phyloP scores from a whole-genome alignment of 2,329 filamentous ascomycete genomes.

The Diaporthe citriasiana region DNA sequence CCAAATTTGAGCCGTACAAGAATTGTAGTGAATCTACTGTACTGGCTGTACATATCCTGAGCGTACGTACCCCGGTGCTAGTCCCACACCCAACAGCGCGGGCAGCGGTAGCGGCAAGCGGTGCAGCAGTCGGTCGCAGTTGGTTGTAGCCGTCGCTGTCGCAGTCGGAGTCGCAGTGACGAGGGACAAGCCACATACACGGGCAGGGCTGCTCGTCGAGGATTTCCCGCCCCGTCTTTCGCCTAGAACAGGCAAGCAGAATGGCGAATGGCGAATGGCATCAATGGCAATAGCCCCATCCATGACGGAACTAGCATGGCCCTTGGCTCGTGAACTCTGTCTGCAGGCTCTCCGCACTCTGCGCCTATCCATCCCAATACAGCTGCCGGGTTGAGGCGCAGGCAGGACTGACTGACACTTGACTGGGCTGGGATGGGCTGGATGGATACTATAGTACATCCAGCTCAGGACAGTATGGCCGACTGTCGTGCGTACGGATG shows the following conservation, averaged over 20 bases:
- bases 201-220: slow-evolving; percentile 34
- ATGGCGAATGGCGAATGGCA: background rate
- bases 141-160: background rate
- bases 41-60: too few species aligned
- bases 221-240: slow-evolving; percentile 42
- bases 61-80: background rate
- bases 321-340: slow-evolving; percentile 20
- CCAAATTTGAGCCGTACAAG: slow-evolving; percentile 2
- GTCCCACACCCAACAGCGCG: slow-evolving; percentile 30
- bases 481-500: slow-evolving; percentile 34
- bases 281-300: background rate
- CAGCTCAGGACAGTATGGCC: slow-evolving; percentile 26
- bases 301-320: slow-evolving; percentile 9
- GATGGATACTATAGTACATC: slow-evolving; percentile 8
- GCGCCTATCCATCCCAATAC: slow-evolving; percentile 4
- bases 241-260: slow-evolving; percentile 33
- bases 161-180: background rate
- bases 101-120: slow-evolving; percentile 22
- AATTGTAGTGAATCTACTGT: background rate
- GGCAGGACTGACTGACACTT: background rate
- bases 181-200: background rate
- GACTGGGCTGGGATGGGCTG: background rate
- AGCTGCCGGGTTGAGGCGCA: slow-evolving; percentile 25
- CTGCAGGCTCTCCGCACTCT: slow-evolving; percentile 7
- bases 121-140: background rate